Conservation (phyloP, 2,329 filamentous ascomycete genomes). For the Fusarium stilboides region DNA sequence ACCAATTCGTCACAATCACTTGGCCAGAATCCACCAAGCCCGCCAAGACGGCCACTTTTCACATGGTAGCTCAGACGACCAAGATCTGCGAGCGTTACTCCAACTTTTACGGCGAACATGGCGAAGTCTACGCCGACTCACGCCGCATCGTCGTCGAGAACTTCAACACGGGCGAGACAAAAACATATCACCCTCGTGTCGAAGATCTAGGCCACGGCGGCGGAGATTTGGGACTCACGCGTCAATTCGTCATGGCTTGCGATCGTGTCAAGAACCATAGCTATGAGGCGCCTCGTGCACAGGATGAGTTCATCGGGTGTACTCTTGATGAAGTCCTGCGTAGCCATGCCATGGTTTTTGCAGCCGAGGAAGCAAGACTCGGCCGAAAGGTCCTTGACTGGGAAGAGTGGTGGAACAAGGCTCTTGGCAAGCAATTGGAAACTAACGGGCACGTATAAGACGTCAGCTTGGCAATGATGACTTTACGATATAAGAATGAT, state of each 20-base stretch:
- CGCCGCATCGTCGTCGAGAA: conserved; percentile 81
- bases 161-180: conserved; percentile 56
- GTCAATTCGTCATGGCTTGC: conserved; percentile 87
- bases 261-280: conserved; percentile 81
- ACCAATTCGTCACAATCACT: conserved; percentile 88
- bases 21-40: conserved; percentile 82
- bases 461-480: not conserved
- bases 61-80: conserved; percentile 94
- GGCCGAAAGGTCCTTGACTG: conserved; percentile 81
- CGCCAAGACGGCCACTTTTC: conserved; percentile 89
- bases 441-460: not conserved
- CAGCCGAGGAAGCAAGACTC: conserved; percentile 87
- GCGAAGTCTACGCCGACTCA: conserved; percentile 90
- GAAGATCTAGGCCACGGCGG: conserved; percentile 60
- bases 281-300: conserved; percentile 78
- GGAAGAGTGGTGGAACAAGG: conserved; percentile 78
- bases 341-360: conserved; percentile 94
- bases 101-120: conserved; percentile 86
- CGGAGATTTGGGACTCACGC: conserved; percentile 72
- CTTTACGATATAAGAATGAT: not conserved
- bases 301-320: conserved; percentile 83
- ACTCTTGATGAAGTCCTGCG: conserved; percentile 88
- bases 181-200: conserved; percentile 51
- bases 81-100: conserved; percentile 90
- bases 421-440: conserved; percentile 48